These are phyloP conservation scores for Flaveria trinervia DNA, from an alignment of 129 eudicot species.

Conservation along the genomic window DNA sequence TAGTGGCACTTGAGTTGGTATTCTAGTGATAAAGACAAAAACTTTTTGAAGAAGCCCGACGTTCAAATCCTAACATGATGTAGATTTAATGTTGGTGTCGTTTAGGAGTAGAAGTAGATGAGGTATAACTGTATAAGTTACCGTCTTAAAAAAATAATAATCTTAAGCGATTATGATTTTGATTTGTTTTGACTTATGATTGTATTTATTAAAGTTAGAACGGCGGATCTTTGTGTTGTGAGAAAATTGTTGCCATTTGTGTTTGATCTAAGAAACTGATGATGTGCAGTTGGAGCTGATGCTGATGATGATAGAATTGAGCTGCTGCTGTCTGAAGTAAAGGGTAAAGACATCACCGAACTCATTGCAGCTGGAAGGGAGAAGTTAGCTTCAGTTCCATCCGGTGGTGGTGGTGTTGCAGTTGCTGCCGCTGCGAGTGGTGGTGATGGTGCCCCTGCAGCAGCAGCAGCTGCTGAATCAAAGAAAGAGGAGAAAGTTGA, in stretches of 20 bases:
- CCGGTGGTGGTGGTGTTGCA: constrained; percentile 58
- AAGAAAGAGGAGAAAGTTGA: constrained; percentile 69
- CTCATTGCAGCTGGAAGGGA: constrained; percentile 71
- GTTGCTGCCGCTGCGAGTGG: constrained; percentile 37
- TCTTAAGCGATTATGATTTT: not conserved
- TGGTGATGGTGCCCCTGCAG: constrained; percentile 49
- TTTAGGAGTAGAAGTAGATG: too few relatives aligned
- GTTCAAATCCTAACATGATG: too few relatives aligned
- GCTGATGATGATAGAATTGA: constrained; percentile 63
- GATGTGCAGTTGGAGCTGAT: constrained; percentile 70
- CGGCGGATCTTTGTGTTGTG: not conserved
- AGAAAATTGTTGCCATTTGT: not conserved
- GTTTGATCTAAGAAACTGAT: not conserved
- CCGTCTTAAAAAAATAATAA: too few relatives aligned
- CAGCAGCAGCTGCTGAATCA: constrained; percentile 45
- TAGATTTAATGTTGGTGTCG: too few relatives aligned
- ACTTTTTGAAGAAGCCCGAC: too few relatives aligned
- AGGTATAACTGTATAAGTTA: too few relatives aligned
- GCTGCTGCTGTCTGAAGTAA: constrained; percentile 56
- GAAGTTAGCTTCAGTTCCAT: constrained; percentile 66
- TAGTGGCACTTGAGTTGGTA: too few relatives aligned
- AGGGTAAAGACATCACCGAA: constrained; percentile 61
- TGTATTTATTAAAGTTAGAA: too few relatives aligned
- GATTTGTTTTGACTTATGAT: not conserved
- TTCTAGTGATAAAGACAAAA: too few relatives aligned